Conservation (phyloP, 1,139 yeast species). For the Tardiomyces depauwii region DNA sequence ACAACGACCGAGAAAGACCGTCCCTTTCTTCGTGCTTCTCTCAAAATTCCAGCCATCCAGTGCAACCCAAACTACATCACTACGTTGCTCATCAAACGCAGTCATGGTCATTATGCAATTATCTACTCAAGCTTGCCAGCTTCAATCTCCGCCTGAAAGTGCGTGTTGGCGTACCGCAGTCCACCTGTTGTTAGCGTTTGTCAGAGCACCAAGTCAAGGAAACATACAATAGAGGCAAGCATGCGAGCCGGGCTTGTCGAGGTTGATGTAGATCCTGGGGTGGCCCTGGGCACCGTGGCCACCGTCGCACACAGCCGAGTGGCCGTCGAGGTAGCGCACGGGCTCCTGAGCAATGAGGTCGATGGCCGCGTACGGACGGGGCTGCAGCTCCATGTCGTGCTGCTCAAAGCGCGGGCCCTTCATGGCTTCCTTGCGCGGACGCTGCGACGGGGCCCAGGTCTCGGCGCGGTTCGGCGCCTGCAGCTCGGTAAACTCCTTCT, state of each 20-base stretch:
- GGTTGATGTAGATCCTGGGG: conserved; percentile 72
- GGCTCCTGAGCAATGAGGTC: conserved; percentile 73
- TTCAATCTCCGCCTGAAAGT: background rate
- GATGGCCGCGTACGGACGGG: conserved; percentile 76
- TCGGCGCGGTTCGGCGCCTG: conserved; percentile 70
- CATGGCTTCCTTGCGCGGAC: conserved; percentile 47
- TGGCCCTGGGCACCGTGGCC: conserved; percentile 74
- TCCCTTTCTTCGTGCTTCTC: no score
- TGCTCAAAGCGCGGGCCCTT: conserved; percentile 64
- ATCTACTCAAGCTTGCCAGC: background rate
- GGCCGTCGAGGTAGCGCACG: conserved; percentile 47
- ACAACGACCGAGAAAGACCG: no score
- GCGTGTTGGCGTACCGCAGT: background rate
- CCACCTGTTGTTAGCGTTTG: background rate
- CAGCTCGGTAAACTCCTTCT: conserved; percentile 7
- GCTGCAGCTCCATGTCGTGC: conserved; percentile 53
- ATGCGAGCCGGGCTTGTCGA: conserved; percentile 62
- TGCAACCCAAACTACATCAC: no score
- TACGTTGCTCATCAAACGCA: no score
- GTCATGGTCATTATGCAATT: no score
- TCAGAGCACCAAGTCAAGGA: background rate
- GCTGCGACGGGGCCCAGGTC: conserved; percentile 67
- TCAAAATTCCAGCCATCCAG: no score
- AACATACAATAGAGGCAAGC: conserved; percentile 62
- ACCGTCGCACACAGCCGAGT: conserved; percentile 77